phyloP scores from a whole-genome alignment of 306 rosid genomes.

The Gastrolobium villosum region DNA sequence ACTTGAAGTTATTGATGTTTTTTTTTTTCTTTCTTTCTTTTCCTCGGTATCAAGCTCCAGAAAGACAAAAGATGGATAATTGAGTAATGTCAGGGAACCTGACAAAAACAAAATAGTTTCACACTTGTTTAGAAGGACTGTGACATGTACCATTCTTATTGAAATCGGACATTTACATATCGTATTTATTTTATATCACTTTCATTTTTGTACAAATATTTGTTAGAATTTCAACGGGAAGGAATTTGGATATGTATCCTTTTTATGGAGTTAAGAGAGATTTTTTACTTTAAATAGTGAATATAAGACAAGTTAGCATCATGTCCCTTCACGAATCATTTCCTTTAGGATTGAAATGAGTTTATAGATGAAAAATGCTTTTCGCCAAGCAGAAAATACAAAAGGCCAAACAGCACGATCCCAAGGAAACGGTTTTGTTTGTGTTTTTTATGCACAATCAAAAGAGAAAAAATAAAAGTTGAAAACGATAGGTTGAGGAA shows the following conservation, averaged over 20 bases:
- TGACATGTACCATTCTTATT: too few relatives aligned
- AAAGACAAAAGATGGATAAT: too few relatives aligned
- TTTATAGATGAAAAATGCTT: slow-evolving; percentile 10
- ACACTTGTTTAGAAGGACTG: too few relatives aligned
- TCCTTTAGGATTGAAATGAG: neutral
- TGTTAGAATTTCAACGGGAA: neutral
- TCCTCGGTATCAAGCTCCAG: too few relatives aligned
- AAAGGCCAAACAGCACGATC: slow-evolving; percentile 33
- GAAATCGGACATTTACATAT: neutral
- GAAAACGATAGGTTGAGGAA: slow-evolving; percentile 36
- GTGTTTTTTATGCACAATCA: slow-evolving; percentile 23
- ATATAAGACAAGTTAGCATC: neutral
- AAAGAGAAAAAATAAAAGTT: slow-evolving; percentile 29
- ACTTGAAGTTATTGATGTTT: too few relatives aligned
- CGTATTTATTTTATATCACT: neutral
- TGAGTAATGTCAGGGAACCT: too few relatives aligned
- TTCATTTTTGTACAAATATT: neutral
- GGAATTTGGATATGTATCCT: too few relatives aligned
- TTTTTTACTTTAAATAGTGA: neutral
- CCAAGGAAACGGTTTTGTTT: slow-evolving; percentile 42
- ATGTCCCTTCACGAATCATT: neutral
- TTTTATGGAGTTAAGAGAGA: neutral
- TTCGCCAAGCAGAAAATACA: slow-evolving; percentile 46
- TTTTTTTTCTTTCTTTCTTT: too few relatives aligned
- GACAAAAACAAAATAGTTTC: too few relatives aligned